Percentiles rank a stretch among this genome's conserved stretches.
Conservation (phyloP, 2,329 filamentous ascomycete species). For the Cercospora sp. region DNA sequence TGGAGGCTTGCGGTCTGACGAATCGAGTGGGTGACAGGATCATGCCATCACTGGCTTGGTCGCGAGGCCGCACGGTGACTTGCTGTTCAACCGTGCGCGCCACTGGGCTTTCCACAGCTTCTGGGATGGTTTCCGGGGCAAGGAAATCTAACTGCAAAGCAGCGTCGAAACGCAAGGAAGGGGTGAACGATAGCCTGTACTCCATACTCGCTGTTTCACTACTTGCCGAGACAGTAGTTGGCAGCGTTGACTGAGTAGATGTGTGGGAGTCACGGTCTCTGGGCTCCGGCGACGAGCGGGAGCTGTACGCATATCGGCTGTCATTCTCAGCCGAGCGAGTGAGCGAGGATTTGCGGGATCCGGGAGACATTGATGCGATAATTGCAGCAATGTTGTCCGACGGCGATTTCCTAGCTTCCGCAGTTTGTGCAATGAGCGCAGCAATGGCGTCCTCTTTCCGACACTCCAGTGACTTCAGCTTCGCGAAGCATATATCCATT, state of each 20-base stretch:
- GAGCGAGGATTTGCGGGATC: conserved; percentile 15
- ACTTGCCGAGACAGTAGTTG: conserved; percentile 17
- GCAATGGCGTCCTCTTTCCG: conserved; percentile 34
- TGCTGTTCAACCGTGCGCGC: neutral
- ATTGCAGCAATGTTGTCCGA: conserved; percentile 25
- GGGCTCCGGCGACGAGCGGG: conserved; percentile 26
- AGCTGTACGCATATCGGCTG: conserved; percentile 17
- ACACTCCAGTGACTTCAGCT: conserved; percentile 37
- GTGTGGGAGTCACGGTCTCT: conserved; percentile 6
- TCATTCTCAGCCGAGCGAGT: conserved; percentile 15
- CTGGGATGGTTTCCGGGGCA: conserved; percentile 18
- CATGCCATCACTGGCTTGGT: neutral
- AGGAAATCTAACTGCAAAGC: conserved; percentile 14
- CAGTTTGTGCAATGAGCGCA: conserved; percentile 25
- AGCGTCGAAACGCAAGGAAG: conserved; percentile 11
- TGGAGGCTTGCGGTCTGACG: neutral
- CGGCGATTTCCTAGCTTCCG: conserved; percentile 16
- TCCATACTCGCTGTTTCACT: conserved; percentile 22
- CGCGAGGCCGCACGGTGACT: neutral
- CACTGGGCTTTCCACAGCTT: conserved; percentile 19
- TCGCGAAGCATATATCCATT: conserved; percentile 39
- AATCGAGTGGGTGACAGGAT: neutral
- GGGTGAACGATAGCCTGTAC: conserved; percentile 8
- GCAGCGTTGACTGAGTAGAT: conserved; percentile 19
- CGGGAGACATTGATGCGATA: conserved; percentile 23